phyloP scores from a whole-genome alignment of 441 rosid genomes.

The Populus hybrid region DNA sequence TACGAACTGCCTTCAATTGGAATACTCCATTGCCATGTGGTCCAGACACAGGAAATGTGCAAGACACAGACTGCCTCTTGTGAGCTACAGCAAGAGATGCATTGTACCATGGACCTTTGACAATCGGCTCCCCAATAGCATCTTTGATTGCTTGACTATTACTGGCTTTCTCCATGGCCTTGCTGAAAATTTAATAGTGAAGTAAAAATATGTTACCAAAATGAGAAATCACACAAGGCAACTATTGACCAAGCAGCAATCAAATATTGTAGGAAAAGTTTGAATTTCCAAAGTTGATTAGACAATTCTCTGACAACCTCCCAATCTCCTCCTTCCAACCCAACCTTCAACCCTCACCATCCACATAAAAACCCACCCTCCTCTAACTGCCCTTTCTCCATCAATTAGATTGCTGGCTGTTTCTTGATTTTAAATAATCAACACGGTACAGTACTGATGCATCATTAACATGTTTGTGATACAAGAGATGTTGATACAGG shows the following conservation, averaged over 20 bases:
- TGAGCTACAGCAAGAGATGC: constrained; percentile 95
- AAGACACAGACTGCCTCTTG: constrained; percentile 79
- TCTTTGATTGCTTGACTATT: constrained; percentile 61
- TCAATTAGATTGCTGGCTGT: neutral
- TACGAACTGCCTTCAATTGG: constrained; percentile 66
- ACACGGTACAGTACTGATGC: neutral
- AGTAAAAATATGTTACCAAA: neutral
- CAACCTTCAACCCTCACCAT: neutral
- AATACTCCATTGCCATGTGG: constrained; percentile 64
- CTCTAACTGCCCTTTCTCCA: neutral
- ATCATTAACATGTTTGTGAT: neutral
- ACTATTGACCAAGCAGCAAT: neutral
- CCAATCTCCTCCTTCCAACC: neutral
- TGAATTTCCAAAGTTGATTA: neutral
- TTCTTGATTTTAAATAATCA: neutral
- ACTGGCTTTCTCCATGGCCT: constrained; percentile 85
- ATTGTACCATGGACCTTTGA: constrained; percentile 94
- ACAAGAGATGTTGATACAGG: too few species aligned
- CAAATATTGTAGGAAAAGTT: neutral
- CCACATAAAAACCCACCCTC: neutral
- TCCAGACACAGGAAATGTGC: constrained; percentile 89
- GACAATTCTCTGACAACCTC: neutral
- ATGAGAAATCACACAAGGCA: neutral
- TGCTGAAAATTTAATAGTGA: constrained; percentile 38
- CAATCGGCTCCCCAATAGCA: constrained; percentile 87